Percentiles rank a stretch among this genome's conserved stretches.
phyloP scores from a whole-genome alignment of 2,329 filamentous ascomycete species.

The Graphium sp. region DNA sequence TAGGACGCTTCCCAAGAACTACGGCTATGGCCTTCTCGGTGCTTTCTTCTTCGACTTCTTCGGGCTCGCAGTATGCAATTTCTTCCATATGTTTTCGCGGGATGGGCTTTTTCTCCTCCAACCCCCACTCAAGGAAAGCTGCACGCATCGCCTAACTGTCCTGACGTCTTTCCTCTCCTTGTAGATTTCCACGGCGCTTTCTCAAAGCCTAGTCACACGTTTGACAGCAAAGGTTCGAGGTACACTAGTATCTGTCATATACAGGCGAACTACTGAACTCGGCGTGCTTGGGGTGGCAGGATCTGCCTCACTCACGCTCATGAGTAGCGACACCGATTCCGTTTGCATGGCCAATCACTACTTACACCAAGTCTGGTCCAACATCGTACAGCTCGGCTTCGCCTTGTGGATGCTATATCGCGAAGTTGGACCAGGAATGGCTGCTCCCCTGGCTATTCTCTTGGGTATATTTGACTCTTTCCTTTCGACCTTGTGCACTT shows the following conservation, averaged over 20 bases:
- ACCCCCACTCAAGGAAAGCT: no score
- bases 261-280: constrained; percentile 14
- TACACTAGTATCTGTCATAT: constrained; percentile 15
- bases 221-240: constrained; percentile 17
- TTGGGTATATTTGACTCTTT: no score
- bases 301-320: constrained; percentile 23
- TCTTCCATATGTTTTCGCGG: no score
- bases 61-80: constrained; percentile 21
- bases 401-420: constrained; percentile 26
- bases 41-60: constrained; percentile 19
- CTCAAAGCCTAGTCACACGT: no score
- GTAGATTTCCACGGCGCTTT: no score
- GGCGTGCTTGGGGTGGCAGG: constrained; percentile 16
- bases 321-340: constrained; percentile 27
- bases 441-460: constrained; percentile 20
- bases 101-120: no score
- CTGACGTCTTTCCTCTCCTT: no score
- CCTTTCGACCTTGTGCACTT: no score
- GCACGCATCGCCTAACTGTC: no score
- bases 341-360: constrained; percentile 15
- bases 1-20: constrained; percentile 6
- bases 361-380: constrained; percentile 23
- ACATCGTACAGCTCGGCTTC: constrained; percentile 20
- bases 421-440: constrained; percentile 27
- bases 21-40: constrained; percentile 15